A percentile compares a stretch with the other conserved stretches of the same genome.
These are phyloP conservation scores for Posidonia australis DNA, from an alignment of 106 monocot genomes.

Conservation along the genomic window DNA sequence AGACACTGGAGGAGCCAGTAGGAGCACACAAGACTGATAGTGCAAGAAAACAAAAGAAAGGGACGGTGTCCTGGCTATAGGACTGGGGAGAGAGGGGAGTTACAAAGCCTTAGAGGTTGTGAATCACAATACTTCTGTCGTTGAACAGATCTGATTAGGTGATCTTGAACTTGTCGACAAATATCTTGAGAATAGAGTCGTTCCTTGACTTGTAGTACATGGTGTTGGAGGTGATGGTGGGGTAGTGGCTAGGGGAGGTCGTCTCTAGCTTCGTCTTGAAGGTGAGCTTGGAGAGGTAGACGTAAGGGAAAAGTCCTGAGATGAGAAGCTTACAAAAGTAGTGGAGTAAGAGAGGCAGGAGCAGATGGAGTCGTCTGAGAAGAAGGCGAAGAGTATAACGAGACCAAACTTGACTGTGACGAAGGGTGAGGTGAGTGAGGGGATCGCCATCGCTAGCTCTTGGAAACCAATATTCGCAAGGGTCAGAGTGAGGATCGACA, in stretches of 20 bases:
- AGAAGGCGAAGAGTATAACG: conserved; percentile 12
- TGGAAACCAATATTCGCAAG: conserved; percentile 52
- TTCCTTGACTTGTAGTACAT: background rate
- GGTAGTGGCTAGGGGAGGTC: conserved; percentile 38
- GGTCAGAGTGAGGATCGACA: conserved; percentile 24
- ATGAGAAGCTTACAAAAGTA: conserved; percentile 3
- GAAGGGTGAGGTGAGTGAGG: conserved; percentile 31
- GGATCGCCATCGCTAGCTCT: conserved; percentile 44
- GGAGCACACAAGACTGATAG: too few species aligned
- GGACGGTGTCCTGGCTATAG: conserved; percentile 16
- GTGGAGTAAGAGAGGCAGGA: conserved; percentile 43
- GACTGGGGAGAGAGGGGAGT: conserved; percentile 47
- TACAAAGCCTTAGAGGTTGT: conserved; percentile 58
- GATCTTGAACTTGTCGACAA: conserved; percentile 49
- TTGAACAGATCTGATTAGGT: conserved; percentile 61
- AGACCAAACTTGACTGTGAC: conserved; percentile 33
- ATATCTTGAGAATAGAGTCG: conserved; percentile 27
- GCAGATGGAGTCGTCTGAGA: conserved; percentile 6
- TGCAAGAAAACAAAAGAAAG: too few species aligned
- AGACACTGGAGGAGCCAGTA: too few species aligned
- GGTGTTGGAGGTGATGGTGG: conserved; percentile 31
- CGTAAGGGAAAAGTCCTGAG: conserved; percentile 8
- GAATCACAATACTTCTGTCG: conserved; percentile 57
- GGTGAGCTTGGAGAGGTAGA: conserved; percentile 36
- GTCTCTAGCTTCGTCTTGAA: conserved; percentile 46